These are phyloP conservation scores for Edaphochlamys debaryana DNA, from an alignment of 139 green algal species.

Conservation along the genomic window DNA sequence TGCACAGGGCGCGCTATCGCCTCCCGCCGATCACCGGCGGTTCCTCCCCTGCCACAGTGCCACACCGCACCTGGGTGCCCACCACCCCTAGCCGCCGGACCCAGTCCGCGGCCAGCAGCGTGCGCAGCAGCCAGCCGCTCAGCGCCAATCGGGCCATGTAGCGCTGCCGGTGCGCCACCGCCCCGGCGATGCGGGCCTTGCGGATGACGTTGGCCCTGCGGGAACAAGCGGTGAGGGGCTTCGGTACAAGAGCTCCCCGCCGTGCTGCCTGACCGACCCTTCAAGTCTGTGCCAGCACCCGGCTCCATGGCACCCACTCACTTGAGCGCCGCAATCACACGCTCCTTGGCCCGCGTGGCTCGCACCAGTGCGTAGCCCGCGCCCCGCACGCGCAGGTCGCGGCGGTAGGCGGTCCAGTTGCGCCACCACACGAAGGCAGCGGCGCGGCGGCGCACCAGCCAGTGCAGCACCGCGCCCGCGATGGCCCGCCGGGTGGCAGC, in stretches of 20 bases:
- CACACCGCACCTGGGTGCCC: conserved; percentile 21
- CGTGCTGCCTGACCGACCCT: too few relatives aligned
- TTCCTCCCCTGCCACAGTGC: too few relatives aligned
- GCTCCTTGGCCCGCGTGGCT: conserved; percentile 1
- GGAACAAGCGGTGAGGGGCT: too few relatives aligned
- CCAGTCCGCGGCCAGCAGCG: conserved; percentile 8
- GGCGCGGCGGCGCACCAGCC: not conserved
- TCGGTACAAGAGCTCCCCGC: too few relatives aligned
- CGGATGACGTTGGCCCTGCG: conserved; percentile 31
- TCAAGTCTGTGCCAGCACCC: too few relatives aligned
- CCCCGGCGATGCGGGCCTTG: conserved; percentile 39
- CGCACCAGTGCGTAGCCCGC: conserved; percentile 12
- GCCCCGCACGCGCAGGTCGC: not conserved
- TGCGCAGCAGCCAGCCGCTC: conserved; percentile 20
- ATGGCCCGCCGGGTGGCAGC: not conserved
- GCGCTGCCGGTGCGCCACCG: not conserved
- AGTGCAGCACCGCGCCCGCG: conserved; percentile 35
- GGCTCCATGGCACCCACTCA: not conserved
- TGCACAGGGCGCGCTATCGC: too few relatives aligned
- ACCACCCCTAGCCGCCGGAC: not conserved
- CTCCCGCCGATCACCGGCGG: too few relatives aligned
- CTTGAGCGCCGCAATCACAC: not conserved
- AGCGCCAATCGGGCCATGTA: conserved; percentile 27
- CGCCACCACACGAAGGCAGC: conserved; percentile 33
- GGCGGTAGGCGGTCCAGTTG: conserved; percentile 2